Evolutionary conservation across 306 rosid genomes (phyloP).

Genomic region (Corylus americana): DNA sequence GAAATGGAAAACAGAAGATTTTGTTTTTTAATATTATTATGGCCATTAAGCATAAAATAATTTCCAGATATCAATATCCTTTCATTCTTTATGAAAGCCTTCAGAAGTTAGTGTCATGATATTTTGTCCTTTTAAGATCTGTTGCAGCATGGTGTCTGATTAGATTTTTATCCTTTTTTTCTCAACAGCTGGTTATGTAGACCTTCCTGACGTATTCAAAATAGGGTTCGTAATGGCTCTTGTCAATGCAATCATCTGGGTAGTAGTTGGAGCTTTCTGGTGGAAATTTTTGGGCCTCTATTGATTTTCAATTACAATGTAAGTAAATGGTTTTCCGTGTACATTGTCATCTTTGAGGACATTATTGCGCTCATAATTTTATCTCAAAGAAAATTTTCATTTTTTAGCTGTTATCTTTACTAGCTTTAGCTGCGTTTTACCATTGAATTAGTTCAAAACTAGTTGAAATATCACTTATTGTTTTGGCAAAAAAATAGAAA

Average conservation of each 20-base stretch:
- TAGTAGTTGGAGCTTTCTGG: constrained; percentile 72
- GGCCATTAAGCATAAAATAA: neutral
- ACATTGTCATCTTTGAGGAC: constrained; percentile 33
- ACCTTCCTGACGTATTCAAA: constrained; percentile 80
- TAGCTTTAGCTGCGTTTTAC: constrained; percentile 1
- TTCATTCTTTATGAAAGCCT: neutral
- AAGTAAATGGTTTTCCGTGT: constrained; percentile 39
- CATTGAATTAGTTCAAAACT: constrained; percentile 26
- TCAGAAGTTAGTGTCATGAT: neutral
- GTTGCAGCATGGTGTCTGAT: constrained; percentile 31
- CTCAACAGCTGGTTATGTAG: constrained; percentile 85
- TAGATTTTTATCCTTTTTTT: constrained; percentile 27
- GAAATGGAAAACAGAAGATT: neutral
- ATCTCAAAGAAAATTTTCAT: constrained; percentile 21
- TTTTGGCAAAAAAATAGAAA: constrained; percentile 21
- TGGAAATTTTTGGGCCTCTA: constrained; percentile 92
- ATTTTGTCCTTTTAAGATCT: constrained; percentile 1
- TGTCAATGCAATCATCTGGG: constrained; percentile 78
- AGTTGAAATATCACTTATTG: constrained; percentile 9
- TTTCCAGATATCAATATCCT: neutral
- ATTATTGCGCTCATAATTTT: constrained; percentile 40
- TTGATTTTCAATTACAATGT: constrained; percentile 46
- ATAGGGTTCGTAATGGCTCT: constrained; percentile 73
- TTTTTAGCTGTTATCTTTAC: constrained; percentile 15
- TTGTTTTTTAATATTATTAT: neutral